Conservation (phyloP, 139 green algal species). For the Pleodorina starrii region DNA sequence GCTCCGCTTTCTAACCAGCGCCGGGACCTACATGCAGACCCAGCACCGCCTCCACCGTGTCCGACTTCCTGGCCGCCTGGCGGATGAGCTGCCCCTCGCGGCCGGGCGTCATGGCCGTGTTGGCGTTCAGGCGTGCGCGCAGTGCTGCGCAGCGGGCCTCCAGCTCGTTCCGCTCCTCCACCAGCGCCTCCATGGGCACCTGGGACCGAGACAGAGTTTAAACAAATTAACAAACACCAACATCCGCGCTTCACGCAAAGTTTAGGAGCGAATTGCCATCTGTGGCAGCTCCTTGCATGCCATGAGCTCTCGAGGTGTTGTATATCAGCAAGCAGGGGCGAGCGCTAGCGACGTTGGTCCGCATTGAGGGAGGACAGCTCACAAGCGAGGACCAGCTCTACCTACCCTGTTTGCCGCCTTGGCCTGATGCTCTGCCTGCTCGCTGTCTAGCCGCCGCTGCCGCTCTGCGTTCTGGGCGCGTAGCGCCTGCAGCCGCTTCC, state of each 20-base stretch:
- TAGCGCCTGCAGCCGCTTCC: slow-evolving; percentile 54
- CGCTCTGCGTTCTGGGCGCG: slow-evolving; percentile 49
- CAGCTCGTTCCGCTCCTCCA: slow-evolving; percentile 22
- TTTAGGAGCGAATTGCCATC: too few species aligned
- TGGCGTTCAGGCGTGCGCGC: neutral
- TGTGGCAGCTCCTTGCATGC: too few species aligned
- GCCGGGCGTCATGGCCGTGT: neutral
- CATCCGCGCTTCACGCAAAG: too few species aligned
- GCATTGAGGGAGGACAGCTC: too few species aligned
- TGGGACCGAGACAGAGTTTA: too few species aligned
- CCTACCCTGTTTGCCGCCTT: slow-evolving; percentile 13
- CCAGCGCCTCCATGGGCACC: neutral
- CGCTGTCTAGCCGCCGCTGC: neutral
- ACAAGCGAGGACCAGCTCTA: too few species aligned
- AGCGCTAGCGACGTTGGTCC: too few species aligned
- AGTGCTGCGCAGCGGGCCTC: neutral
- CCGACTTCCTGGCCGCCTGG: neutral
- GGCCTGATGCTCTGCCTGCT: neutral
- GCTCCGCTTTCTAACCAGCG: too few species aligned
- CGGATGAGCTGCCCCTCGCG: neutral
- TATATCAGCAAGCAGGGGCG: too few species aligned
- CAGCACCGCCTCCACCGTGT: slow-evolving; percentile 48
- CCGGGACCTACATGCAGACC: slow-evolving; percentile 47
- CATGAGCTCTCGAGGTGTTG: too few species aligned
- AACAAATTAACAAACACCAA: too few species aligned